These are phyloP conservation scores for Vitis hybrid DNA, from an alignment of 177 flowering plant genomes.

Conservation along the genomic window DNA sequence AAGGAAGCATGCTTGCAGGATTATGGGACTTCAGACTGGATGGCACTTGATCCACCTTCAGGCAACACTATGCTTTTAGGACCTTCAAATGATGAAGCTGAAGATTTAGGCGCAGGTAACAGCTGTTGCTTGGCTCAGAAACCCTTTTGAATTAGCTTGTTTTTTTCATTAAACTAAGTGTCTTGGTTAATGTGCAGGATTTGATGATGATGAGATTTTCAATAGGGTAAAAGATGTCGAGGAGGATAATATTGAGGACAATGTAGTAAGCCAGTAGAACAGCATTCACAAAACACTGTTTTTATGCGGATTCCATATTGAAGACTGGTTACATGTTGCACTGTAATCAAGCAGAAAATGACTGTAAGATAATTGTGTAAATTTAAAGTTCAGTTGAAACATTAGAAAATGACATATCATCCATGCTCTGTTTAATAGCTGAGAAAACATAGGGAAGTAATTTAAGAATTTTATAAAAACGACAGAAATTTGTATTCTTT, in stretches of 20 bases:
- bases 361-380: not conserved
- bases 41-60: constrained; percentile 45
- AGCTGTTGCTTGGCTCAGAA: constrained; percentile 3
- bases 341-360: not conserved
- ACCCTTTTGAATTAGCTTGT: not conserved
- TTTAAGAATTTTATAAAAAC: too few species aligned
- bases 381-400: too few species aligned
- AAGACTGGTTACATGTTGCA: not conserved
- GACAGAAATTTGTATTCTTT: too few species aligned
- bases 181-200: constrained; percentile 42
- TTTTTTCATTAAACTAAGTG: constrained; percentile 1
- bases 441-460: too few species aligned
- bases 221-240: constrained; percentile 29
- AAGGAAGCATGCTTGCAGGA: constrained; percentile 39
- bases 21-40: constrained; percentile 56
- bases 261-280: constrained; percentile 11
- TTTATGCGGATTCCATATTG: not conserved
- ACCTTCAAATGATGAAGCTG: constrained; percentile 42
- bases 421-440: too few species aligned
- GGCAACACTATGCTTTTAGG: constrained; percentile 31
- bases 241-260: constrained; percentile 23
- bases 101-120: constrained; percentile 53
- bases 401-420: too few species aligned
- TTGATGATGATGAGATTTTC: constrained; percentile 61
- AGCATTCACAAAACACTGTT: not conserved